Base-by-base conservation (phyloP, 345 rosid genomes). In the Zanthoxylum bungeanum region DNA sequence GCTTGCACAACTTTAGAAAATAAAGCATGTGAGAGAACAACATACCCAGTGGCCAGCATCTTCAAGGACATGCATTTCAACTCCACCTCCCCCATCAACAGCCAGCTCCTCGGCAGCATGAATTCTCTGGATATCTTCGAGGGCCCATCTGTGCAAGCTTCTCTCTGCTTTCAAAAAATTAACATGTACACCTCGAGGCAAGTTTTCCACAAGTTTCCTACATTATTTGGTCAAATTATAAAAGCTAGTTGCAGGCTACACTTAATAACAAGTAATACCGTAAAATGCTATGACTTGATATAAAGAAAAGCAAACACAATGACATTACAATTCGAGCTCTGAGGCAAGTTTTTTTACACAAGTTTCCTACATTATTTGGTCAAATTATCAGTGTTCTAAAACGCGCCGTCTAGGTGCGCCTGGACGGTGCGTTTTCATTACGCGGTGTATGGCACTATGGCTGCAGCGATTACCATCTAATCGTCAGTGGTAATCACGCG, bases 81-180 rank as follows among this genome's bases (percentile, higher is more conserved):
- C 95, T 50, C 96, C 97, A 14, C 93, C 93, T 7, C 97, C 97
- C 71, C 89, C 92, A 27, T 91, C 95, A 59, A 87, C 75, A 58
- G 97, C 94, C 19, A 85, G 73, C 87, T 86, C 89, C 75, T 93
- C 97, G 2, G 97, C 98, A 0, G 91, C 85, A 21, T 91, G 98
- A 70, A 93, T 91, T 55, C 98, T 79, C 74, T 86, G 96, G 65
- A 93, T 87, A 81, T 93, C 98, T 88, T 87, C 84, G 24, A 93
- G 83, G 28, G 98, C 98, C 98, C 98, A 93, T 55, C 96, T 85
- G 76, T 91, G 97, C 81, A 93, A 85, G 78, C 98, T 93, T 80
- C 98, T 87, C 80, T 93, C 98, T 21, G 98, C 98, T 83, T 93
- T 93, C 72, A 93, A 73, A 78, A 93, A 91, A 83, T 89, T 91